phyloP scores from a whole-genome alignment of 305 asterid species.

The Solanum hybrid region DNA sequence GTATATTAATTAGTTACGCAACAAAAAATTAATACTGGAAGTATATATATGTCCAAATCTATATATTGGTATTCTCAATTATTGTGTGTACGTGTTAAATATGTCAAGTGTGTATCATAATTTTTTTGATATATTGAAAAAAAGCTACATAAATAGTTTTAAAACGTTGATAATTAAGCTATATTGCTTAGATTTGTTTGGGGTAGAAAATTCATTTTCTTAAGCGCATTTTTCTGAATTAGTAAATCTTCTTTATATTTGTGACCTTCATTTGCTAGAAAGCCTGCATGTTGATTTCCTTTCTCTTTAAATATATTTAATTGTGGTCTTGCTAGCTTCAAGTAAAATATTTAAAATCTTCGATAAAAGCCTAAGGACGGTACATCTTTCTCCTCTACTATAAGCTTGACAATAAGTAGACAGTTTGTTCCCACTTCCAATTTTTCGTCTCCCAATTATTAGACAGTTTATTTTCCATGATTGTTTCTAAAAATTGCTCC shows the following conservation, averaged over 20 bases:
- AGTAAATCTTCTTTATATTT: background rate
- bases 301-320: background rate
- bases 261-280: background rate
- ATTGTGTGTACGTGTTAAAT: background rate
- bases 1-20: background rate
- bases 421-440: background rate
- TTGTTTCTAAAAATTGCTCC: too few relatives aligned
- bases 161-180: background rate
- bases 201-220: background rate
- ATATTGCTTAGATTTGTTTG: background rate
- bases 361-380: background rate
- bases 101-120: background rate
- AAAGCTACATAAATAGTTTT: background rate
- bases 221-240: background rate
- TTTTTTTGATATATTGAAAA: background rate
- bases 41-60: background rate
- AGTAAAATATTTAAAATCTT: background rate
- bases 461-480: too few relatives aligned
- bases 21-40: background rate
- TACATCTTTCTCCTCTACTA: background rate
- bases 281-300: background rate
- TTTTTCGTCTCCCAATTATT: background rate
- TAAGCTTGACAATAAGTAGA: background rate
- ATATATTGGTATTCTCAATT: background rate
- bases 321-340: background rate